A percentile compares a stretch with the other conserved stretches of the same genome.
phyloP scores from a whole-genome alignment of 208 protist genomes.

The Plasmodiophora brassicae region DNA sequence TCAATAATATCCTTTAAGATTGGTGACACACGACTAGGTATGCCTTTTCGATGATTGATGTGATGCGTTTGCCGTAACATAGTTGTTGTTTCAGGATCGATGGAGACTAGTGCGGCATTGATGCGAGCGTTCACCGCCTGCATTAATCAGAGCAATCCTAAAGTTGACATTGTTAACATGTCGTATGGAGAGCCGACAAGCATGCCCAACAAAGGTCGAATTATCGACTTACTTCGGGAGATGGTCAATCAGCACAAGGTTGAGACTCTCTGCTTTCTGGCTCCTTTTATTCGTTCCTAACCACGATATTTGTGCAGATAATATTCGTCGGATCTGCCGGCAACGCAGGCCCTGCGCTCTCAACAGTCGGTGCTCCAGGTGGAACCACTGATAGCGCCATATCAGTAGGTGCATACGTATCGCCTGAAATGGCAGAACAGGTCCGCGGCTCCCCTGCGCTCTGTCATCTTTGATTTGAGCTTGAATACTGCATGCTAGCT shows the following conservation, averaged over 20 bases:
- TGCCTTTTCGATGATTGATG: constrained; percentile 40
- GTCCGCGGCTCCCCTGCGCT: background rate
- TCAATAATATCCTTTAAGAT: constrained; percentile 65
- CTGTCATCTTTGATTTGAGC: background rate
- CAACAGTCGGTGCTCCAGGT: constrained; percentile 54
- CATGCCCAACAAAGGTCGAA: constrained; percentile 51
- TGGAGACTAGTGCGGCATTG: constrained; percentile 50
- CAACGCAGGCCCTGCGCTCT: constrained; percentile 61
- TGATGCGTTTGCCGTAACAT: too few relatives aligned
- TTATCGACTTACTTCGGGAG: constrained; percentile 47
- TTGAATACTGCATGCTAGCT: constrained; percentile 45
- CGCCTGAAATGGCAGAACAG: constrained; percentile 38
- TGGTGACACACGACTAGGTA: constrained; percentile 59
- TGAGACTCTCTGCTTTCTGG: background rate
- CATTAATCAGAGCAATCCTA: constrained; percentile 38
- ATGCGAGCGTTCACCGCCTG: constrained; percentile 52
- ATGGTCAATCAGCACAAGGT: constrained; percentile 54
- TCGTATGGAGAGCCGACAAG: constrained; percentile 55
- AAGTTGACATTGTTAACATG: constrained; percentile 64
- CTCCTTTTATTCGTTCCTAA: background rate
- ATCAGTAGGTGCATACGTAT: constrained; percentile 57
- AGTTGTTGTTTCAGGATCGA: background rate
- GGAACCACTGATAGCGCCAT: constrained; percentile 50
- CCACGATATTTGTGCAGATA: too few relatives aligned
- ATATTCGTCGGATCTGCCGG: constrained; percentile 59